Evolutionary conservation across 306 rosid genomes (phyloP), one percentile per base, ranked within the genome.

Genomic region (Mimosa bimucronata): DNA sequence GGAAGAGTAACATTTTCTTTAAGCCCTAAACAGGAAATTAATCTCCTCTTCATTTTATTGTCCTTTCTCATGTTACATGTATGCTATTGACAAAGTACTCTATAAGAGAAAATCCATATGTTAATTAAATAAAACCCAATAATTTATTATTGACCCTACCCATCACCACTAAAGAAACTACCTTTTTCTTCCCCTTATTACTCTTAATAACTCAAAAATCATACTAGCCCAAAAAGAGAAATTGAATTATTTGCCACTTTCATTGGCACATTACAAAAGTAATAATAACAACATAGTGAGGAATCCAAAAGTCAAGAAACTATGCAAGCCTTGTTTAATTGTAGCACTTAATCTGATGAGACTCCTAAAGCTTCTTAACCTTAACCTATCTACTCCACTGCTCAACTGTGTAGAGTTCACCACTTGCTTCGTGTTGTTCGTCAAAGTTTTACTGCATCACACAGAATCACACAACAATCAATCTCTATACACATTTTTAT

Each of bases 371-470:
- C 76, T 77, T 71, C 71, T 71, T n/a, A 88, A 71, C 74, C 82
- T 86, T 44, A 83, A 80, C 52, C 81, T 82, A 60, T 85, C 88
- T 61, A 85, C 92, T 74, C 87, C 94, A 77, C 86, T 85, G 87
- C 87, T 92, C 69, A 57, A 29, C 50, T 84, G 76, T n/a, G 92
- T 90, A 75, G 94, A 77, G 80, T 92, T 92, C 86, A 86, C 86
- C 61, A 64, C 85, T 81, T 89, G 84, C 88, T 81, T 91, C 74
- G 91, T 88, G 71, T 76, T 83, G 64, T 87, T 92, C 82, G 78
- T 87, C 74, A 83, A 30, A 71, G 85, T 83, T 82, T 89, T 92
- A 80, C 98, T 92, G 97, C 90, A 85, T 40, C 67, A 83, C 61
- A 52, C 6, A 25, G 1, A 62, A 14, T 82, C 73, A 41, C 40